Evolutionary conservation across 2,329 filamentous ascomycete genomes (phyloP), one percentile per base, ranked within the genome.

Genomic region (Diaporthe vexans): DNA sequence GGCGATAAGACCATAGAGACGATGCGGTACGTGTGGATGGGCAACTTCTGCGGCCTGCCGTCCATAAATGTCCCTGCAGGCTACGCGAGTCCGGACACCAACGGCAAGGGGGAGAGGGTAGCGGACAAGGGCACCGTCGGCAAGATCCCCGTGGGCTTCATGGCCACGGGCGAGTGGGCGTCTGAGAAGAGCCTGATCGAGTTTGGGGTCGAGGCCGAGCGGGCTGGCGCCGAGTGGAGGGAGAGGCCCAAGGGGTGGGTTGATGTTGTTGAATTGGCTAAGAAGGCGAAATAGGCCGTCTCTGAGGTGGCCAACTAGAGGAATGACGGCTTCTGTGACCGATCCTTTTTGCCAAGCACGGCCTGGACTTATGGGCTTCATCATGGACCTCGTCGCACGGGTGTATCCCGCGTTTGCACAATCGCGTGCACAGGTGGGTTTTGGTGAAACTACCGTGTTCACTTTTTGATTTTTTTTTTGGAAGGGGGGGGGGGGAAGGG

Each of bases 131-230:
- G 82, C 11, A 82, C 80, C 0, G 76, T 77, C 26, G 86, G 84
- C 0, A 85, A 84, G 74, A 81, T 90, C 0, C 88, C 88, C 0
- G 83, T 90, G 4, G 88, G 88, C 1, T 78, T 90, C 43, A 90
- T 90, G 88, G 88, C 85, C 1, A 87, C 85, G 61, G 88, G 86
- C 0, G 88, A 90, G 77, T 90, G 88, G 88, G 87, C 86, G 1
- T 83, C 82, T 5, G 88, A 90, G 78, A 84, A 87, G 69, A 81
- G 82, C 4, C 78, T 90, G 76, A 75, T 90, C 65, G 80, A 83
- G 57, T 88, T 89, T 74, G 88, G 85, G 0, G 79, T 85, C 3
- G 86, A 89, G 63, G 85, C 82, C 0, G 87, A 89, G 78, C 80
- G 82, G 24, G 78, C 84, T 2, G 83, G 83, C 9, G 26, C 43